Evolutionary conservation across 2,329 filamentous ascomycete species (phyloP).

Genomic region (Phaeosphaeriaceae sp.): DNA sequence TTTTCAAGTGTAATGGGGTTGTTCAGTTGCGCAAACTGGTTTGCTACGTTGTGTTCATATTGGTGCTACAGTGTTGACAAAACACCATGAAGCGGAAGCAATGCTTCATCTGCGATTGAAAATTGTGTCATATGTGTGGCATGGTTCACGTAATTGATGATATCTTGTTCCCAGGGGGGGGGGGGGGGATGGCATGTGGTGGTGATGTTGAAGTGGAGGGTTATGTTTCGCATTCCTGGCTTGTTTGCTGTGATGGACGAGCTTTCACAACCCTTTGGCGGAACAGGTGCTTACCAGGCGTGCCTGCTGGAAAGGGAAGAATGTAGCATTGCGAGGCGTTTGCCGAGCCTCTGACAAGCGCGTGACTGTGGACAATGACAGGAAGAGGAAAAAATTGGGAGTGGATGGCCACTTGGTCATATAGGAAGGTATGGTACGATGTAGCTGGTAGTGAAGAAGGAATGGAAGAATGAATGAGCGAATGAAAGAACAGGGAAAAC

Average conservation of each 20-base stretch:
- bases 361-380: slow-evolving; percentile 6
- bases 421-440: background rate
- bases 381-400: background rate
- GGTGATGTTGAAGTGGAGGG: background rate
- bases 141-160: background rate
- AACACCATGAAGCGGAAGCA: too few relatives aligned
- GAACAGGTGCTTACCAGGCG: slow-evolving; percentile 2
- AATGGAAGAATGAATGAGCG: background rate
- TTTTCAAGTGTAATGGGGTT: background rate
- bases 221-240: slow-evolving; percentile 4
- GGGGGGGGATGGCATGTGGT: background rate
- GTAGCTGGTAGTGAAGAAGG: background rate
- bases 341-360: slow-evolving; percentile 2
- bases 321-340: background rate
- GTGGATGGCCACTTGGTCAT: background rate
- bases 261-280: background rate
- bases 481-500: too few relatives aligned
- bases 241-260: background rate
- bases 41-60: too few relatives aligned
- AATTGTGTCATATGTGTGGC: too few relatives aligned
- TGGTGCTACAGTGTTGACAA: too few relatives aligned
- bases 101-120: too few relatives aligned
- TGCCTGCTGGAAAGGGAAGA: background rate
- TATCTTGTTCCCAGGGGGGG: background rate
- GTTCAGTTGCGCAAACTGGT: too few relatives aligned